Evolutionary conservation across 139 green algal genomes (phyloP).

Genomic region (Chlamydomonas asymmetrica): DNA sequence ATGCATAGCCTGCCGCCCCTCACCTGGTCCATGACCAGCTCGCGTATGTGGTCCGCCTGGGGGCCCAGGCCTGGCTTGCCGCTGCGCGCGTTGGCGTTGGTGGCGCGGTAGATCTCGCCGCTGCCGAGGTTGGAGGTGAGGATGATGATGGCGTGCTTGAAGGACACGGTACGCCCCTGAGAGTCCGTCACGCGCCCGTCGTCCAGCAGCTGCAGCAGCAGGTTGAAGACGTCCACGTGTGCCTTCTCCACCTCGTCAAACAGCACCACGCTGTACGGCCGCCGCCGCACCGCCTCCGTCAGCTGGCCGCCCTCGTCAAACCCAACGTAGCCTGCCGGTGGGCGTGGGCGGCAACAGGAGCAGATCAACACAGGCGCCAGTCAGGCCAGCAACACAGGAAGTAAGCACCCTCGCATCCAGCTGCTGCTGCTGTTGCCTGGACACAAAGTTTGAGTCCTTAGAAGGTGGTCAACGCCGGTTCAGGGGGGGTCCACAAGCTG

Average conservation of each 20-base stretch:
- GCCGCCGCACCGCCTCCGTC: conserved; percentile 82
- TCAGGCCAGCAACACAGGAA: no score
- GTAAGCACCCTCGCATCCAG: no score
- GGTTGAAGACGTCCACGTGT: conserved; percentile 97
- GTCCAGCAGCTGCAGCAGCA: conserved; percentile 95
- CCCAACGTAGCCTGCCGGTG: no score
- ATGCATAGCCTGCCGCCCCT: not conserved
- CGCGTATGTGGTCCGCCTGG: conserved; percentile 29
- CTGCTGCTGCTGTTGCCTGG: no score
- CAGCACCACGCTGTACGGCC: conserved; percentile 85
- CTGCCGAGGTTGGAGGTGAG: conserved; percentile 95
- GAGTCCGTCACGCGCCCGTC: conserved; percentile 64
- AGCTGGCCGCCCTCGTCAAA: conserved; percentile 81
- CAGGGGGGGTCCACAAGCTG: no score
- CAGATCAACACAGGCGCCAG: no score
- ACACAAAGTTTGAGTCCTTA: no score
- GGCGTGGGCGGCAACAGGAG: no score
- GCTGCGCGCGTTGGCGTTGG: not conserved
- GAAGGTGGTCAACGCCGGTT: no score
- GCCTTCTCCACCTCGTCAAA: conserved; percentile 98
- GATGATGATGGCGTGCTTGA: conserved; percentile 96
- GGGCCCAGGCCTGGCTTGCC: not conserved
- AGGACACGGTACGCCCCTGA: conserved; percentile 82
- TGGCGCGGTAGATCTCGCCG: conserved; percentile 40
- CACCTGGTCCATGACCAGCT: conserved; percentile 62